A percentile compares a stretch with the other conserved stretches of the same genome.
Evolutionary conservation across 2,329 filamentous ascomycete species (phyloP).

Genomic region (Phyllosticta paracitricarpa): DNA sequence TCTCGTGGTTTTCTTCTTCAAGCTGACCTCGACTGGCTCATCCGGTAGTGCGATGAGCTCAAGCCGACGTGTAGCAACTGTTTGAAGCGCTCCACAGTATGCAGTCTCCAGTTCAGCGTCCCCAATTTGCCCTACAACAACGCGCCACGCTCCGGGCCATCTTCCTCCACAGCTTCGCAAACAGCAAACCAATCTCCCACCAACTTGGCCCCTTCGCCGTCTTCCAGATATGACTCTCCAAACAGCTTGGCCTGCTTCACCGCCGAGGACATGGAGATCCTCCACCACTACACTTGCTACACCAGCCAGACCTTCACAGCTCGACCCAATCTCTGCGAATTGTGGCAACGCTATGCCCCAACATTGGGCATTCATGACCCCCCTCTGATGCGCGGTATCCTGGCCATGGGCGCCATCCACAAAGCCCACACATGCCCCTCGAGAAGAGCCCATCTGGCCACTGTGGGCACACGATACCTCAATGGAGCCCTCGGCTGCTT

Average conservation of each 20-base stretch:
- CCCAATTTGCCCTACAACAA: constrained; percentile 9
- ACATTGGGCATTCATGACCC: constrained; percentile 31
- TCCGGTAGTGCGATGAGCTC: constrained; percentile 20
- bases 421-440: constrained; percentile 20
- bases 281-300: constrained; percentile 23
- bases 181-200: background rate
- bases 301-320: constrained; percentile 19
- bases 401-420: constrained; percentile 37
- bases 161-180: background rate
- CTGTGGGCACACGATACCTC: background rate
- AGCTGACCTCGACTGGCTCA: background rate
- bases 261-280: constrained; percentile 19
- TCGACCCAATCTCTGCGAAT: constrained; percentile 14
- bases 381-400: constrained; percentile 35
- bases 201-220: background rate
- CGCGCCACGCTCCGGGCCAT: background rate
- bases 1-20: background rate
- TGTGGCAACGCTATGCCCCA: constrained; percentile 18
- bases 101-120: constrained; percentile 18
- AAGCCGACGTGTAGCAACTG: constrained; percentile 22
- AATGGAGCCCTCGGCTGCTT: constrained; percentile 4
- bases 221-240: background rate
- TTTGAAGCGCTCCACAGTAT: constrained; percentile 20
- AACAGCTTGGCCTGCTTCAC: constrained; percentile 11
- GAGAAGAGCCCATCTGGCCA: background rate